Evolutionary conservation across 73 alveolate species (phyloP).

Genomic region (Tetrahymena elliotti): DNA sequence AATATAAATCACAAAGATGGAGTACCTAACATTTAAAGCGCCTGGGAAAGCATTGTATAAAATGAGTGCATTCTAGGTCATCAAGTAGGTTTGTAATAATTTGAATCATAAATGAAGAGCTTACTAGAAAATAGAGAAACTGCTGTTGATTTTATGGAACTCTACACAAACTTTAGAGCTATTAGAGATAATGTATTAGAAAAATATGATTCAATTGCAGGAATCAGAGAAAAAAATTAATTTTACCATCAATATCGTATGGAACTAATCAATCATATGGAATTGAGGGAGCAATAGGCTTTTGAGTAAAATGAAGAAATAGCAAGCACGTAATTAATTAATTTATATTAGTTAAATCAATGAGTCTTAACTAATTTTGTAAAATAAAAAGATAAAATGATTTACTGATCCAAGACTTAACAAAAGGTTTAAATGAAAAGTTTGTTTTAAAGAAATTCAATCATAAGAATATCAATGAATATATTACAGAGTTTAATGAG

Average conservation of each 20-base stretch:
- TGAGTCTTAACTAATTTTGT: background rate
- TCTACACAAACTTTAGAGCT: background rate
- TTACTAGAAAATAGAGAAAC: background rate
- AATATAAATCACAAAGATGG: background rate
- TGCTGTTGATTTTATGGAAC: background rate
- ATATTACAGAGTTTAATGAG: background rate
- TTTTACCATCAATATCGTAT: background rate
- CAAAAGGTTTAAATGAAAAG: background rate
- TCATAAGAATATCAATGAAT: background rate
- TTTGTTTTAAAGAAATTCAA: background rate
- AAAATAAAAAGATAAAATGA: constrained; percentile 14
- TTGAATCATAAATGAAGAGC: background rate
- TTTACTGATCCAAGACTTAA: background rate
- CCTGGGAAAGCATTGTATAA: background rate
- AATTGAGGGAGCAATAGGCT: constrained; percentile 8
- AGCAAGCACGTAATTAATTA: background rate
- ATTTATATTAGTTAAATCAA: background rate
- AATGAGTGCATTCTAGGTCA: background rate
- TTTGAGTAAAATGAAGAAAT: constrained; percentile 28
- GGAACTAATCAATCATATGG: constrained; percentile 8
- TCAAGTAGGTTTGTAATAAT: background rate
- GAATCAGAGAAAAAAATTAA: constrained; percentile 25
- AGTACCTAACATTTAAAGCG: background rate
- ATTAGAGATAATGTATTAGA: background rate
- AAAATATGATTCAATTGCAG: constrained; percentile 7